Evolutionary conservation across 768 basidiomycete genomes (phyloP), one percentile per base, ranked within the genome.

Genomic region (Leccinum rimulosum): DNA sequence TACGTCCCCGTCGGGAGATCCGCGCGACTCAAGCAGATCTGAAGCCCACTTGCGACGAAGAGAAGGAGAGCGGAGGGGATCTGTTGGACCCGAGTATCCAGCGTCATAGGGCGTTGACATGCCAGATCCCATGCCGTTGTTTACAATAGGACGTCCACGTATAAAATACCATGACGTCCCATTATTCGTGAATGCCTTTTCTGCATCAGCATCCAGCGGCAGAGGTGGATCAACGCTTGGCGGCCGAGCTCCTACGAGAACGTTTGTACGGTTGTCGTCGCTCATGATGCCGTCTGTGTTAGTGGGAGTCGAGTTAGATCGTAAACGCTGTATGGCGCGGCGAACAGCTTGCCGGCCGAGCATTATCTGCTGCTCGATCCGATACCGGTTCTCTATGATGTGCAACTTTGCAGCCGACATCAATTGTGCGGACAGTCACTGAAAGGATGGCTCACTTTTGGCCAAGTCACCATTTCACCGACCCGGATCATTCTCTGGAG

Each of bases 391-490:
- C 69, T 89, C 86, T 59, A 98, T 91, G 84, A 98, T 98, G 66
- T 93, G 93, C 14, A 97, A 75, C 94, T 95, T 52, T 50, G 48
- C 9, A 52, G 8, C n/a, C 6, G 17, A 58, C 25, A 50, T 71
- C 38, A 69, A 55, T 60, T 52, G 3, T 17, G 17, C 10, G 48
- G 17, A 38, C 43, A 40, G 55, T n/a, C 6, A 1, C 22, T n/a
- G 8, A 25, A 11, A 27, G 11, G 27, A 56, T 14, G 4, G 53
- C 77, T 58, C 63, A 96, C 91, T 78, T 96, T 98, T 0, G 97
- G 96, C 94, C 94, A 99, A n/a, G 97, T 91, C 30, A 94, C 96
- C 10, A 84, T 70, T 74, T 97, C 81, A 11, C 97, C 97, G 0
- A 93, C 90, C 56, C 78, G 77, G 60, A 97, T 83, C 93, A 98